Evolutionary conservation across 768 basidiomycete species (phyloP), one percentile per base, ranked within the genome.

Genomic region (Sarcodon aspratus): DNA sequence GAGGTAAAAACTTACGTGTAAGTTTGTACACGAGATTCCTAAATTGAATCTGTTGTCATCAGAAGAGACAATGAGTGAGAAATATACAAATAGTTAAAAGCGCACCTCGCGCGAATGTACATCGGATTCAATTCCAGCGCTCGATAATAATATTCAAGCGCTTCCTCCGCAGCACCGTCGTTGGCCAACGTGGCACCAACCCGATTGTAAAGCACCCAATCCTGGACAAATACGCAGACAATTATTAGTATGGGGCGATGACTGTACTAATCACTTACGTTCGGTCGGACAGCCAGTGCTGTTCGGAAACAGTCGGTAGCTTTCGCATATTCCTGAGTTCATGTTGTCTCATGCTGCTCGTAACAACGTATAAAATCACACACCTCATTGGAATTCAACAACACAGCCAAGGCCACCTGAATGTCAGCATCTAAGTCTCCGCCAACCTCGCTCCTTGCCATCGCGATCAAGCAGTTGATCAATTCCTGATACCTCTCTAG

Each of bases 121-220:
- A 77, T 73, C 6, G 94, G 91, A 59, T 94, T 89, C 49, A 94
- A 70, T 57, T 89, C 85, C 33, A 96, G 72, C 1, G 94, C 94
- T 33, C 74, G 78, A 58, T 80, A 76, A 65, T 97, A 97, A 61
- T 90, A 95, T 50, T 82, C 70, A 3, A 93, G 70, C n/a, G 94
- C 94, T 47, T 89, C 79, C 34, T 76, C 78, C 10, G 91, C 75
- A 48, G 69, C 71, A 18, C 92, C 82, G 57, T 79, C 88, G 64
- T 96, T 97, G 21, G 94, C 94, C 68, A 93, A 80, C 6, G 91
- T 94, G 12, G 94, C 94, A 11, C 94, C 94, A 37, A 95, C 85
- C 12, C 94, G 79, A 59, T 97, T 97, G 66, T 88, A 95, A 50
- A 97, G 66, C 36, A 89, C 68, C 83, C 87, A 95, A 60, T 97